Evolutionary conservation across 495 filamentous ascomycete species (phyloP).

Genomic region (Halenospora varia): DNA sequence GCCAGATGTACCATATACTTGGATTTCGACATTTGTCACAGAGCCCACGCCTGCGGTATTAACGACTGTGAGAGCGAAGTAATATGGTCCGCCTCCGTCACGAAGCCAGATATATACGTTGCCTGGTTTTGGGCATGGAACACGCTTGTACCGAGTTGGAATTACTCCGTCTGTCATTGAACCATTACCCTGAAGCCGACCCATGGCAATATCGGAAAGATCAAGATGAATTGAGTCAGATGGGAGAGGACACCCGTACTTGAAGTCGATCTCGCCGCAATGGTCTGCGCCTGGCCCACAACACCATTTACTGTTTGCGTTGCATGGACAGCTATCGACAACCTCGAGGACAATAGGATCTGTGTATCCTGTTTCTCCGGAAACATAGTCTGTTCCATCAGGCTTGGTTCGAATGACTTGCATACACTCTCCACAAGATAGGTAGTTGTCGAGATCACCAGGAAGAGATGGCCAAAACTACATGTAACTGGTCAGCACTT

Average conservation of each 20-base stretch:
- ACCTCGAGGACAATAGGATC: conserved; percentile 14
- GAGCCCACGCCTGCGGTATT: conserved; percentile 12
- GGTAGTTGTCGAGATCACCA: conserved; percentile 16
- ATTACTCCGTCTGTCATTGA: conserved; percentile 8
- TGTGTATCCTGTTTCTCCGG: conserved; percentile 9
- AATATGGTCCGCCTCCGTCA: conserved; percentile 13
- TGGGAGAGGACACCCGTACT: conserved; percentile 15
- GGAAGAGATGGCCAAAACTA: conserved; percentile 17
- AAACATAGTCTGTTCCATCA: conserved; percentile 10
- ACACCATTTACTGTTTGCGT: conserved; percentile 16
- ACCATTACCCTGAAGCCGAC: conserved; percentile 13
- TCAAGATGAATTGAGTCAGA: conserved; percentile 11
- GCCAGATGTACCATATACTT: neutral
- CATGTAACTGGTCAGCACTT: neutral
- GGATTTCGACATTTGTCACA: conserved; percentile 8
- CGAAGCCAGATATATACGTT: conserved; percentile 17
- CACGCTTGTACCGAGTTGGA: conserved; percentile 11
- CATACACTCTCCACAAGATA: conserved; percentile 15
- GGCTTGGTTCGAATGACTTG: conserved; percentile 9
- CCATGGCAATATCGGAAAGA: conserved; percentile 18
- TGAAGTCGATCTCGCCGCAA: conserved; percentile 17
- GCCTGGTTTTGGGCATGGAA: conserved; percentile 10
- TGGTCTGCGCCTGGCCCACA: conserved; percentile 16
- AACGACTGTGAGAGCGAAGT: conserved; percentile 8
- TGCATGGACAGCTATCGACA: conserved; percentile 12